phyloP scores from a whole-genome alignment of 257 asterid species.

The Scutellaria minor region DNA sequence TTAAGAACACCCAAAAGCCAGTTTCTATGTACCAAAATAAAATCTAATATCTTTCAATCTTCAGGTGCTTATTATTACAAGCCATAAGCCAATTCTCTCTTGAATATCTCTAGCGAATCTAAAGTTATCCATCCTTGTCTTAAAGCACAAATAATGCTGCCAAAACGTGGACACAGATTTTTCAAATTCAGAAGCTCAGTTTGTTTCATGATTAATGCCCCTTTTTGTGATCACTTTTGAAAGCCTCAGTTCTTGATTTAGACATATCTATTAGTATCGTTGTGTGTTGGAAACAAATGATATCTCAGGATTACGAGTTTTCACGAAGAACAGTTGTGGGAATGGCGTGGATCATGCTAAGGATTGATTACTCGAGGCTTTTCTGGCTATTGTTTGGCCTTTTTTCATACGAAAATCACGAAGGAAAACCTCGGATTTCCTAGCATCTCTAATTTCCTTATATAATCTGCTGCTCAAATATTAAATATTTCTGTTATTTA shows the following conservation, averaged over 20 bases:
- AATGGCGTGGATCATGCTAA: slow-evolving; percentile 78
- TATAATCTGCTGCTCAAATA: not conserved
- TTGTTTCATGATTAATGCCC: slow-evolving; percentile 33
- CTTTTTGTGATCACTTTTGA: slow-evolving; percentile 35
- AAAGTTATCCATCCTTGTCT: slow-evolving; percentile 18
- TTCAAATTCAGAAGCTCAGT: slow-evolving; percentile 65
- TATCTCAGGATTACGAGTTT: slow-evolving; percentile 43
- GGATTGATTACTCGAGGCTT: slow-evolving; percentile 78
- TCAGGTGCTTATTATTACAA: not conserved
- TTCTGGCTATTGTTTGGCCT: slow-evolving; percentile 77
- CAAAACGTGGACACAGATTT: slow-evolving; percentile 63
- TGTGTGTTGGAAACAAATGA: slow-evolving; percentile 43
- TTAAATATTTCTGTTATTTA: not conserved
- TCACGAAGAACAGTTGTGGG: slow-evolving; percentile 47
- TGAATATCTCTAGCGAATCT: slow-evolving; percentile 17
- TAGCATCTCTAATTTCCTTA: slow-evolving; percentile 39
- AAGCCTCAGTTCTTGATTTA: not conserved
- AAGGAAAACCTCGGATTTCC: slow-evolving; percentile 80
- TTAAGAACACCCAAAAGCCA: slow-evolving; percentile 13
- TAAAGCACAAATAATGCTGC: slow-evolving; percentile 52
- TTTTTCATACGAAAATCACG: slow-evolving; percentile 78
- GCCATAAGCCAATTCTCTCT: not conserved
- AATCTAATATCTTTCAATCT: not conserved
- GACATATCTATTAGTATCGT: not conserved
- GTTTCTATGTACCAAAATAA: not conserved